A percentile compares a stretch with the other conserved stretches of the same genome.
Evolutionary conservation across 129 eudicot genomes (phyloP).

Genomic region (Deinandra increscens): DNA sequence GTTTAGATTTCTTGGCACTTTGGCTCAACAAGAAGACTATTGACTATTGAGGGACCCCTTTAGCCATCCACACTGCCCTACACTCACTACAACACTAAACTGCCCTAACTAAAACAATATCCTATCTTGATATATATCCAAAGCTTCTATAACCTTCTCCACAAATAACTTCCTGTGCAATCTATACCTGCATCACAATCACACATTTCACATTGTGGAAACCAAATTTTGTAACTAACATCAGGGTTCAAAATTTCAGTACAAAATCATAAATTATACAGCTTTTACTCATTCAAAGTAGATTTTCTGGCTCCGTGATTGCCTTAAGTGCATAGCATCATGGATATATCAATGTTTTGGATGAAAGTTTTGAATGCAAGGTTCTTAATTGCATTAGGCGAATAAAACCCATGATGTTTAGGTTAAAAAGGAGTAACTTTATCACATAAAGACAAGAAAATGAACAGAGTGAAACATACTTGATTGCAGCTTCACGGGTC

Average conservation of each 20-base stretch:
- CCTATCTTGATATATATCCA: constrained; percentile 81
- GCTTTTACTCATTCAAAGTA: not conserved
- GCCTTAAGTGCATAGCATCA: not conserved
- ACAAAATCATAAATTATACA: not conserved
- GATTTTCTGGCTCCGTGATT: not conserved
- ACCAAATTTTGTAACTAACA: constrained; percentile 7
- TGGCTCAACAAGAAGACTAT: not conserved
- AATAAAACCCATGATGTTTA: constrained; percentile 4
- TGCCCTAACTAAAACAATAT: constrained; percentile 52
- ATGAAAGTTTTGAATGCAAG: constrained; percentile 2
- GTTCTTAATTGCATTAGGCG: not conserved
- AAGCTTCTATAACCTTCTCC: constrained; percentile 79
- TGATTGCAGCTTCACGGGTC: constrained; percentile 86
- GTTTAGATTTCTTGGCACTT: constrained; percentile 21
- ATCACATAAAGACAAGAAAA: not conserved
- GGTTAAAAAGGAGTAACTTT: constrained; percentile 4
- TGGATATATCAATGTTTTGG: not conserved
- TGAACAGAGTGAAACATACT: constrained; percentile 47
- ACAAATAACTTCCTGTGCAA: constrained; percentile 70
- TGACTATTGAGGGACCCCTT: constrained; percentile 16
- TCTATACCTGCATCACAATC: constrained; percentile 72
- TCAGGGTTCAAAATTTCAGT: not conserved
- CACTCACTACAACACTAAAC: constrained; percentile 17
- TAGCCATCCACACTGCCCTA: constrained; percentile 4
- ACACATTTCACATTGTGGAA: constrained; percentile 1